These are phyloP conservation scores for Jacaranda mimosifolia DNA, from an alignment of 257 asterid species.

Conservation along the genomic window DNA sequence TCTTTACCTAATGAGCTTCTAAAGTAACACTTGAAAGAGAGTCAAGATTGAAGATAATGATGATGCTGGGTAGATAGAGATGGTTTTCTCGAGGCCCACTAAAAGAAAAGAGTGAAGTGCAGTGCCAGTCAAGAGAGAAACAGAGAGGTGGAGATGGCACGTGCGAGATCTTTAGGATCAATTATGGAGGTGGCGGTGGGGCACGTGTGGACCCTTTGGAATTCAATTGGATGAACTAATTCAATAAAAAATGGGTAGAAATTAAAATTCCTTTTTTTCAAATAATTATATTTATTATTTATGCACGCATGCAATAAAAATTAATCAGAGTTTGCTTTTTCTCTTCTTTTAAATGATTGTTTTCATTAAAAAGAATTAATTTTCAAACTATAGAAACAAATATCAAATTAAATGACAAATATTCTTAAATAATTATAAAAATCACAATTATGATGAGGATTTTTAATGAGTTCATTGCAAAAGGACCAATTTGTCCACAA, in stretches of 20 bases:
- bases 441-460: too few species aligned
- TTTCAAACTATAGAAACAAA: background rate
- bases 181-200: constrained; percentile 42
- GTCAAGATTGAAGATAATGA: constrained; percentile 50
- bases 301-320: too few species aligned
- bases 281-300: too few species aligned
- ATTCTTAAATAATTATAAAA: too few species aligned
- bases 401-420: too few species aligned
- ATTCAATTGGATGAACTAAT: constrained; percentile 30
- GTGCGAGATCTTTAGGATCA: constrained; percentile 30
- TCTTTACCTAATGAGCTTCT: constrained; percentile 40
- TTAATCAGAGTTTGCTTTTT: too few species aligned
- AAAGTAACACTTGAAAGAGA: constrained; percentile 37
- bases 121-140: constrained; percentile 40
- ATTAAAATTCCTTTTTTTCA: too few species aligned
- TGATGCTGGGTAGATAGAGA: constrained; percentile 52
- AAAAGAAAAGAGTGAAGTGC: constrained; percentile 37
- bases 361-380: too few species aligned
- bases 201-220: constrained; percentile 49
- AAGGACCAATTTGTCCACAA: too few species aligned
- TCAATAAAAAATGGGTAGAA: constrained; percentile 1
- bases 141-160: constrained; percentile 35
- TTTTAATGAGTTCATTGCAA: too few species aligned
- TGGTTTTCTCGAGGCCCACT: constrained; percentile 58
- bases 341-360: too few species aligned